Evolutionary conservation across 768 basidiomycete genomes (phyloP), one percentile per base, ranked within the genome.

Genomic region (Sutorius australiensis): DNA sequence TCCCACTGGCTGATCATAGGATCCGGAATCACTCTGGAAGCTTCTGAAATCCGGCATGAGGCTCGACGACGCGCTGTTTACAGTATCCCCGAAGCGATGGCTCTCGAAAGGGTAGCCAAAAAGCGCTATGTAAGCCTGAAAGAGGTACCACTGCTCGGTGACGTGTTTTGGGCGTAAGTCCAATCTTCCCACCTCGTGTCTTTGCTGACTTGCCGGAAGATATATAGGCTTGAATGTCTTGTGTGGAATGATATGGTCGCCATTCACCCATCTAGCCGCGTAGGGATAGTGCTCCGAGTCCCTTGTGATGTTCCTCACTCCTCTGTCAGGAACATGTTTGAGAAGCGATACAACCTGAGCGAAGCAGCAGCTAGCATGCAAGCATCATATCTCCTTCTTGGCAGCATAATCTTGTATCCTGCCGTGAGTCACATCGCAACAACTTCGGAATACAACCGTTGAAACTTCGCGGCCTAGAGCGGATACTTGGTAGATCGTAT

Each of bases 211-310:
- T 27, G 6, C 48, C 27, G 27, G 7, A 57, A 87, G 86, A 14
- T 90, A 90, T 65, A 82, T 90, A 51, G 83, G 77, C 2, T 61
- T 89, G n/a, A 91, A 91, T 56, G 66, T 90, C 12, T 71, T 90
- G 14, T 92, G 86, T 54, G 89, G 89, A 16, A 74, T 81, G 54
- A 81, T 89, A 33, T 91, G 89, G 89, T 73, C 81, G 3, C 89
- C 89, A 3, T 89, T 89, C 64, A 81, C 80, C 11, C 87, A 90
- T 62, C 80, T 92, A 39, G 81, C 85, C 12, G 76, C 89, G 87
- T 88, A 62, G 62, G 83, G 67, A 30, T 7, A 5, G 43, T n/a
- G 21, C 41, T 43, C 34, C 24, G 24, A 24, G 24, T 30, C 42
- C n/a, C 45, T 34, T 42, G 33, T 36, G 11, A 33, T 10, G 3